These are phyloP conservation scores for Coleophoma eucalyptorum DNA, from an alignment of 2,329 filamentous ascomycete genomes.

Conservation along the genomic window DNA sequence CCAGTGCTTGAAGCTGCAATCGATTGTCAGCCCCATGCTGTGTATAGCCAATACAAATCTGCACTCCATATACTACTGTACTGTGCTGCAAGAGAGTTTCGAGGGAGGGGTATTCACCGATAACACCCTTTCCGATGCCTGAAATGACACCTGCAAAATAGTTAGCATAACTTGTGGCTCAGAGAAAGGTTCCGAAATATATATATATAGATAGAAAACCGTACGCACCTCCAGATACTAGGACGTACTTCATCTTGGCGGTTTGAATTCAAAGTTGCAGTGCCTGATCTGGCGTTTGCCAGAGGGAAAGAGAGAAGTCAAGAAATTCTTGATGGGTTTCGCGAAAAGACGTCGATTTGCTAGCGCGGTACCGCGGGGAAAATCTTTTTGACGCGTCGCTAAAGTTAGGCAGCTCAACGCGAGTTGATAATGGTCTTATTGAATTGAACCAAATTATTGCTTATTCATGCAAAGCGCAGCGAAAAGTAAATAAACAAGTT, in stretches of 20 bases:
- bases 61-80: too few species aligned
- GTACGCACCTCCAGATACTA: slow-evolving; percentile 67
- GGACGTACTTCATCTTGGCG: slow-evolving; percentile 72
- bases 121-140: slow-evolving; percentile 61
- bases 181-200: background rate
- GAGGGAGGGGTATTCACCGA: slow-evolving; percentile 41
- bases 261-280: slow-evolving; percentile 11
- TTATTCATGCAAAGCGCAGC: too few species aligned
- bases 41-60: too few species aligned
- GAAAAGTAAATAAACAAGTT: too few species aligned
- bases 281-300: slow-evolving; percentile 21
- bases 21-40: background rate
- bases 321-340: background rate
- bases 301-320: slow-evolving; percentile 20
- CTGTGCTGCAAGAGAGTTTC: too few species aligned
- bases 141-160: slow-evolving; percentile 41
- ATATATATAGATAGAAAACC: background rate
- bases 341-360: background rate
- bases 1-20: slow-evolving; percentile 56
- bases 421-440: too few species aligned
- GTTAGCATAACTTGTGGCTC: slow-evolving; percentile 8
- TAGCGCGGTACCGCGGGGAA: too few species aligned
- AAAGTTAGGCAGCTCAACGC: too few species aligned
- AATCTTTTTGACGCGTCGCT: too few species aligned
- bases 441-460: too few species aligned